Conservation (phyloP, 352 stramenopile genomes). For the Pythium sp. region DNA sequence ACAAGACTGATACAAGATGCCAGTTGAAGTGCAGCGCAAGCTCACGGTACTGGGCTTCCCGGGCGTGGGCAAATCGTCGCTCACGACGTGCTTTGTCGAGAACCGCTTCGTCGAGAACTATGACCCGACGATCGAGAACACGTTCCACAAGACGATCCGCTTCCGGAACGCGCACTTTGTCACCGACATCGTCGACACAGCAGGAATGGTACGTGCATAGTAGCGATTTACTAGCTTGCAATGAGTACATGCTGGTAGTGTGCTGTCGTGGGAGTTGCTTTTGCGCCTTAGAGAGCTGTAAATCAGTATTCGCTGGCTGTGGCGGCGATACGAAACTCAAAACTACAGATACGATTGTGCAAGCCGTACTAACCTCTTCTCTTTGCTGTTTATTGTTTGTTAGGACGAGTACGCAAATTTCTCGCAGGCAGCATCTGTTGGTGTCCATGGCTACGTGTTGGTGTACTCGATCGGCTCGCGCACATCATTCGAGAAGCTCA, state of each 20-base stretch:
- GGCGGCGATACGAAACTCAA: neutral
- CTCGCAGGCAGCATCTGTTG: conserved; percentile 93
- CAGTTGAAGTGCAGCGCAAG: conserved; percentile 94
- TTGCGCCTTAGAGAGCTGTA: neutral
- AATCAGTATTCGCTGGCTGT: neutral
- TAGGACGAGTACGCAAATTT: conserved; percentile 96
- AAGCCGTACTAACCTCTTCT: neutral
- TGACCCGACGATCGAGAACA: conserved; percentile 96
- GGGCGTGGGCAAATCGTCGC: conserved; percentile 93
- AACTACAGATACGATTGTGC: too few species aligned
- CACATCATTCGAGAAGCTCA: conserved; percentile 94
- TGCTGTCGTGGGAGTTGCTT: too few species aligned
- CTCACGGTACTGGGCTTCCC: conserved; percentile 94
- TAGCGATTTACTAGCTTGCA: neutral
- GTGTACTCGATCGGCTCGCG: conserved; percentile 93
- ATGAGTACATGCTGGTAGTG: neutral
- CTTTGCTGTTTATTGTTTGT: neutral
- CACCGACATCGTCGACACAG: conserved; percentile 97
- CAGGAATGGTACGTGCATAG: conserved; percentile 83
- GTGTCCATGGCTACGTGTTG: conserved; percentile 94
- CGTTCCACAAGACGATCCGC: conserved; percentile 94
- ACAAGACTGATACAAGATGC: conserved; percentile 32
- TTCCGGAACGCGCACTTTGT: conserved; percentile 96
- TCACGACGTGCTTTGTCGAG: conserved; percentile 94
- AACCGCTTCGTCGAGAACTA: conserved; percentile 92